phyloP scores from a whole-genome alignment of 2,329 filamentous ascomycete species.

The Cladosporium oxysporum region DNA sequence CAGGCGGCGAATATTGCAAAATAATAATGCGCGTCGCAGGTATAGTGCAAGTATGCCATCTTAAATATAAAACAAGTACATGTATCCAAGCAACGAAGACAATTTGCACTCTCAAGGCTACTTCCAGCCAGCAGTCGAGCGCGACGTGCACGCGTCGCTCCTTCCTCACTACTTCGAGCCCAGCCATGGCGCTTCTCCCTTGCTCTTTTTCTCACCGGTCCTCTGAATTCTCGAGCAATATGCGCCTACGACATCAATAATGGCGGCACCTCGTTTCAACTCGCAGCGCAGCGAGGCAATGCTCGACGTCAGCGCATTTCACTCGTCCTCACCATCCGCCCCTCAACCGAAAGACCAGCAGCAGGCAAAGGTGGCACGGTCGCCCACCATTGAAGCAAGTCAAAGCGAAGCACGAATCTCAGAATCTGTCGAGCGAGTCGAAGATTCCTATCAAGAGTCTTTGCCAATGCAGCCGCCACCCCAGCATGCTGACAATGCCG shows the following conservation, averaged over 20 bases:
- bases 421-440: conserved; percentile 14
- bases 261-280: conserved; percentile 21
- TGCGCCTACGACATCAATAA: conserved; percentile 4
- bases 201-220: neutral
- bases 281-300: conserved; percentile 22
- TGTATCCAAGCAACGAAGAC: neutral
- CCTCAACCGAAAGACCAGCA: neutral
- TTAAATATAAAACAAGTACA: neutral
- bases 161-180: neutral
- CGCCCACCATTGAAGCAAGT: conserved; percentile 11
- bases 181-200: neutral
- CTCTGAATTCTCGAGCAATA: neutral
- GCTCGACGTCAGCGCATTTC: conserved; percentile 29
- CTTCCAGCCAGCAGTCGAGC: neutral
- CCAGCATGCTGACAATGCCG: conserved; percentile 13
- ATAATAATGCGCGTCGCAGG: neutral
- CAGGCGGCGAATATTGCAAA: conserved; percentile 12
- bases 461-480: neutral
- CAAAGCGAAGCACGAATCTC: neutral
- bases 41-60: neutral
- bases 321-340: conserved; percentile 17
- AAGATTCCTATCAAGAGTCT: conserved; percentile 22
- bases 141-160: conserved; percentile 13
- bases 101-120: neutral
- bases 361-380: neutral